Evolutionary conservation across 371 early-diverging fungal genomes (phyloP), one percentile per base, ranked within the genome.

Genomic region (Mucor piriformis): DNA sequence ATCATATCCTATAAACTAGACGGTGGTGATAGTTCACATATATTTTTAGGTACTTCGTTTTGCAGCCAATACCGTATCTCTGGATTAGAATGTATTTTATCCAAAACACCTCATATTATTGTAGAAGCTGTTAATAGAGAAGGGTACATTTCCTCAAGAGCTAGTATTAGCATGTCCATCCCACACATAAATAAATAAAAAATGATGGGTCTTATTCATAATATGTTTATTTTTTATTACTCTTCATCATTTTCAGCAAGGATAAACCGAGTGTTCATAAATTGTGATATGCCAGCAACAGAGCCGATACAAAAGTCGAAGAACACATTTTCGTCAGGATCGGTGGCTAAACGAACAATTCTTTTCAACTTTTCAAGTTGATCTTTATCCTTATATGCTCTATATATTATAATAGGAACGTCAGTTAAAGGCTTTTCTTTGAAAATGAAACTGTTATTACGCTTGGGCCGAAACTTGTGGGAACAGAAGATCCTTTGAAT

Each of bases 31-130:
- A n/a, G 20, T 0, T 18, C 49, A 2, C n/a, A n/a, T n/a, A n/a
- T n/a, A n/a, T 70, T 70, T 47, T 27, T 70, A 18, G 71, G 71
- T 12, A 70, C 71, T 10, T 47, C 67, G 0, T 70, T 70, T 35
- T 54, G 61, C 40, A 24, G 38, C 7, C 54, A 59, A 32, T 70
- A 54, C 13, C 55, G 71, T 20, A 37, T 70, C 8, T 67, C 71
- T 15, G 71, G 71, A 3, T 21, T 70, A 2, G 47, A 16, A 5
- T 40, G 23, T 7, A n/a, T 33, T 15, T 21, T 25, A 24, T 40
- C 49, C 1, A n/a, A 8, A 3, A 2, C 11, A 1, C 62, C 42
- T 27, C 15, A 23, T 23, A 51, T 67, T 13, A 16, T 64, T 2
- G 37, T 67, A 18, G 59, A 67, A 37, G 59, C 64, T 24, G 64